Conservation (phyloP, 192 early-diverging fungal genomes). For the Allomyces macrogynus region DNA sequence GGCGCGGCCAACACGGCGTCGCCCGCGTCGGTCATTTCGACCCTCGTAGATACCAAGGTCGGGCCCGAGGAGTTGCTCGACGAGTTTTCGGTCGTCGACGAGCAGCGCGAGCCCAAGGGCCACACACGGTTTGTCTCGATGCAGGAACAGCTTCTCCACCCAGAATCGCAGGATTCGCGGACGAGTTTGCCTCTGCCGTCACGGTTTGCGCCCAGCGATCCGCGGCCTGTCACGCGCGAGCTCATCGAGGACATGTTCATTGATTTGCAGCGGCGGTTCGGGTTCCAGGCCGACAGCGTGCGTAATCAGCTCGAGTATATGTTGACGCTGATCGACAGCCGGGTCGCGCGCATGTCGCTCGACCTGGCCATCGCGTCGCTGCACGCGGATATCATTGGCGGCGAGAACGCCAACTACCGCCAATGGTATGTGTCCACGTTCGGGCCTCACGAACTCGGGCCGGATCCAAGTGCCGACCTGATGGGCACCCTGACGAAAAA, state of each 20-base stretch:
- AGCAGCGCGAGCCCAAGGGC: too few relatives aligned
- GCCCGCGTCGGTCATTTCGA: too few relatives aligned
- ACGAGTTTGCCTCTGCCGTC: too few relatives aligned
- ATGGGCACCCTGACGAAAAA: constrained; percentile 16
- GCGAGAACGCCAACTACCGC: constrained; percentile 59
- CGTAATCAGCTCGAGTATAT: constrained; percentile 54
- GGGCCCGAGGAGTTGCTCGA: too few relatives aligned
- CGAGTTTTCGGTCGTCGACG: too few relatives aligned
- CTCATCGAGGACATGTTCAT: constrained; percentile 50
- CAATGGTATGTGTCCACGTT: constrained; percentile 66
- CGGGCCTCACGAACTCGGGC: constrained; percentile 24
- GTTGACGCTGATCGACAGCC: constrained; percentile 60
- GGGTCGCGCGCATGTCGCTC: constrained; percentile 50
- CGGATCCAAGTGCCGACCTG: constrained; percentile 5
- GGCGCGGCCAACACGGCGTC: too few relatives aligned
- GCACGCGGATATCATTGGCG: constrained; percentile 62
- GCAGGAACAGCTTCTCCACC: too few relatives aligned
- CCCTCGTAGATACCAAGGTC: too few relatives aligned
- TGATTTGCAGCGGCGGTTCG: constrained; percentile 43
- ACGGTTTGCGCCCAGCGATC: too few relatives aligned
- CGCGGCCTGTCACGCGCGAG: constrained; percentile 6
- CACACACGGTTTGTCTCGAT: too few relatives aligned
- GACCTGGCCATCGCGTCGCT: constrained; percentile 46
- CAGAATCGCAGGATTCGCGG: too few relatives aligned
- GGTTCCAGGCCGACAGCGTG: constrained; percentile 57